Conservation (phyloP, 169 alveolate genomes). For the Toxoplasma gondii region DNA sequence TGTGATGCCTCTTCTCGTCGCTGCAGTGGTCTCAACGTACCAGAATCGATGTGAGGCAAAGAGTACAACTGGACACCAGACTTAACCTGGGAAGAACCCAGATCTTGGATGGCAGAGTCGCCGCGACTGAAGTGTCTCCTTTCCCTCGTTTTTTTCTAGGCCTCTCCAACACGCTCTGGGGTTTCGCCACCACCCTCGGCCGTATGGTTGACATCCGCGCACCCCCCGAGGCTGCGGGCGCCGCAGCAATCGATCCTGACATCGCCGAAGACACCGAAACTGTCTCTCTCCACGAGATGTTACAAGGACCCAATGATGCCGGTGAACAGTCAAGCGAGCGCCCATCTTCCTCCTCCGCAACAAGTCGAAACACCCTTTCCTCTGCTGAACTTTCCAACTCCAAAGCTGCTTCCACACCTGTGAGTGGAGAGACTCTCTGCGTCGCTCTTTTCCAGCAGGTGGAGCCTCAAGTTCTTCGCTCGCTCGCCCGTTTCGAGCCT, state of each 20-base stretch:
- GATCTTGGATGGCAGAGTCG: too few relatives aligned
- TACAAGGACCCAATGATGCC: too few relatives aligned
- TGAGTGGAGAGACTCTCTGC: conserved; percentile 19
- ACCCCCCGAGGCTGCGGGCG: neutral
- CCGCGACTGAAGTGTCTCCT: too few relatives aligned
- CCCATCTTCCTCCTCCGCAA: neutral
- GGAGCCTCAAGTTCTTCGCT: neutral
- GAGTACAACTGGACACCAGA: too few relatives aligned
- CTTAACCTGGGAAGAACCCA: too few relatives aligned
- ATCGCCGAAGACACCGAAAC: neutral
- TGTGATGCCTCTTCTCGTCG: too few relatives aligned
- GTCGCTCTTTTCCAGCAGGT: neutral
- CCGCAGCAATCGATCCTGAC: neutral
- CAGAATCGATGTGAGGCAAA: too few relatives aligned
- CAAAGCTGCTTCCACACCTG: neutral
- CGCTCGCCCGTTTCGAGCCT: conserved; percentile 15
- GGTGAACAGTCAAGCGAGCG: too few relatives aligned
- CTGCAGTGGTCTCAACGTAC: too few relatives aligned
- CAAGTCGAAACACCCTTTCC: neutral
- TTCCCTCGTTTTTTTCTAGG: neutral
- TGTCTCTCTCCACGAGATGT: neutral
- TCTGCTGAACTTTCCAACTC: neutral
- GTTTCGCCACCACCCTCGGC: conserved; percentile 36
- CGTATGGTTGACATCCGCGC: conserved; percentile 9
- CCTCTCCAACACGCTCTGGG: conserved; percentile 33